Conservation (phyloP, 2,329 filamentous ascomycete species). For the Colletotrichum sp. region DNA sequence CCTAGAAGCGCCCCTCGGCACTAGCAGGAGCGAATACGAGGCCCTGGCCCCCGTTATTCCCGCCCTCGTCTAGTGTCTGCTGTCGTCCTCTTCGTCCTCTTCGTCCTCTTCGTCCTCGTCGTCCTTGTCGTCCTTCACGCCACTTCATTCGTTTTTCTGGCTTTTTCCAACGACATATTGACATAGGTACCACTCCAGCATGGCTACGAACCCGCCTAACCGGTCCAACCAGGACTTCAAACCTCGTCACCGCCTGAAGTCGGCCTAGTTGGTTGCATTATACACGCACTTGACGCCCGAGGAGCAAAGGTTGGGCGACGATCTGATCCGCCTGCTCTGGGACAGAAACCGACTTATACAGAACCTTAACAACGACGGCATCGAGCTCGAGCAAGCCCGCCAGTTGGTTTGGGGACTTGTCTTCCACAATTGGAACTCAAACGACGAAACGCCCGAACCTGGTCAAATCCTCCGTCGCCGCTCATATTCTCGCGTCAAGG, state of each 20-base stretch:
- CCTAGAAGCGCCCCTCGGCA: too few species aligned
- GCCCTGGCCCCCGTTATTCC: not conserved
- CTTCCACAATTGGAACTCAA: not conserved
- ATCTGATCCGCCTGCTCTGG: not conserved
- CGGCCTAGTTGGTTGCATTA: not conserved
- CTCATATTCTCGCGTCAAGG: not conserved
- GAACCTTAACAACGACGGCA: not conserved
- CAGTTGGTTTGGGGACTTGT: not conserved
- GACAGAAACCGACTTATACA: not conserved
- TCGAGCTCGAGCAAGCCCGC: not conserved
- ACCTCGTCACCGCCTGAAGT: not conserved
- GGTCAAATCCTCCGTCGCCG: too few species aligned
- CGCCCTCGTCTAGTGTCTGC: not conserved
- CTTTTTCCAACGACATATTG: not conserved
- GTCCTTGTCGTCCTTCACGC: too few species aligned
- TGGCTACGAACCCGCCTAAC: not conserved
- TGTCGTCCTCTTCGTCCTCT: too few species aligned
- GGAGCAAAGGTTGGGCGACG: not conserved
- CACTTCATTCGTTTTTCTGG: too few species aligned
- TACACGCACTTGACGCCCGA: not conserved
- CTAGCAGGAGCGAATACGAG: not conserved
- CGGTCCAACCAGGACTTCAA: not conserved
- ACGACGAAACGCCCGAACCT: not conserved
- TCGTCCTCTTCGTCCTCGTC: too few species aligned
- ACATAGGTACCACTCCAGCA: not conserved